Conservation (phyloP, 225 moss, liverwort and hornwort species). For the Marchantia polymorpha region DNA sequence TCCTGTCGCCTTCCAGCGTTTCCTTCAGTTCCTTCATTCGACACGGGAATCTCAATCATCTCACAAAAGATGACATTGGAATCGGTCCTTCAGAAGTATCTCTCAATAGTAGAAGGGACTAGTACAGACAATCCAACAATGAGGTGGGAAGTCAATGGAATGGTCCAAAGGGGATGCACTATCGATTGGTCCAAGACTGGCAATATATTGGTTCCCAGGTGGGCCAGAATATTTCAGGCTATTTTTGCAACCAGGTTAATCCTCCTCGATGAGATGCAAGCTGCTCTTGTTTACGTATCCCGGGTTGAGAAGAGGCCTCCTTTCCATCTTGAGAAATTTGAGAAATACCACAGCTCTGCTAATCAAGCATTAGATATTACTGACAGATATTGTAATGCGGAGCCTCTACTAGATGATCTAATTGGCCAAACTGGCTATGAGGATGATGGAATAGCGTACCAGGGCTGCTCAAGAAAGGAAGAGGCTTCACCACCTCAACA, state of each 20-base stretch:
- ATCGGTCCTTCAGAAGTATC: slow-evolving; percentile 55
- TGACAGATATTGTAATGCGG: slow-evolving; percentile 18
- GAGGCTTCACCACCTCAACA: not conserved
- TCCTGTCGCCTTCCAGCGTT: slow-evolving; percentile 66
- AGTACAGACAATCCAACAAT: slow-evolving; percentile 49
- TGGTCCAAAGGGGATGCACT: slow-evolving; percentile 71
- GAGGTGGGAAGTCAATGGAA: slow-evolving; percentile 66
- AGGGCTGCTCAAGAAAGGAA: not conserved
- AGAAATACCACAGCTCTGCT: not conserved
- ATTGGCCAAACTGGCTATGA: slow-evolving; percentile 15
- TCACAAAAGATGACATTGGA: slow-evolving; percentile 48
- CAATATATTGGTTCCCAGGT: slow-evolving; percentile 62
- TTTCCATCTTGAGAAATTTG: not conserved
- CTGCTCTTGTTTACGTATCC: slow-evolving; percentile 54
- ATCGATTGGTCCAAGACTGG: slow-evolving; percentile 76
- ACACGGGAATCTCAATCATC: slow-evolving; percentile 27
- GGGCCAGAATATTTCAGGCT: slow-evolving; percentile 77
- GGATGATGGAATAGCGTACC: not conserved
- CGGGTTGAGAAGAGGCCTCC: slow-evolving; percentile 15
- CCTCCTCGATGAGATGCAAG: slow-evolving; percentile 55
- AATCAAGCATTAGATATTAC: not conserved
- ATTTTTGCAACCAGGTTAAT: slow-evolving; percentile 71
- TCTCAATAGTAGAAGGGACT: slow-evolving; percentile 57
- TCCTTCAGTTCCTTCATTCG: slow-evolving; percentile 32
- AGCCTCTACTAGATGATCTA: slow-evolving; percentile 32